These are phyloP conservation scores for Combretum micranthum DNA, from an alignment of 345 rosid species.

Conservation along the genomic window DNA sequence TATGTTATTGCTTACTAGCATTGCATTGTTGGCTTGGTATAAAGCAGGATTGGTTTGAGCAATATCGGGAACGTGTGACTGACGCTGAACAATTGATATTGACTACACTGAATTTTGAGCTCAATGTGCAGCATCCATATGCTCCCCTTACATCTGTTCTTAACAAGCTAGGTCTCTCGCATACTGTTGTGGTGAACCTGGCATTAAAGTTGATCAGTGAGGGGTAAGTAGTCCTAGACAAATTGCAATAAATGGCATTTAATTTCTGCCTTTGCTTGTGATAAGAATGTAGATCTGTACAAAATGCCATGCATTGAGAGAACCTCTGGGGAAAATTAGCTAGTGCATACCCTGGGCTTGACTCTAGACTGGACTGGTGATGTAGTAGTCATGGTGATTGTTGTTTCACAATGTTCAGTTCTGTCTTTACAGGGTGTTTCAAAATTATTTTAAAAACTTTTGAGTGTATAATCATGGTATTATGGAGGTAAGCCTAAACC, in stretches of 20 bases:
- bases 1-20: constrained; percentile 1
- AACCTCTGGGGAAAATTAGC: no score
- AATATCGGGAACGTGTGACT: constrained; percentile 52
- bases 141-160: constrained; percentile 56
- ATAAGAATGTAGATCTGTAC: no score
- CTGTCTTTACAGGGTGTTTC: background rate
- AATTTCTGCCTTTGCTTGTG: no score
- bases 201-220: constrained; percentile 69
- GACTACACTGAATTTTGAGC: constrained; percentile 72
- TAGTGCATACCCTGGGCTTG: no score
- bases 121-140: constrained; percentile 70
- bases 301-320: no score
- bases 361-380: no score
- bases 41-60: constrained; percentile 77
- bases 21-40: constrained; percentile 3
- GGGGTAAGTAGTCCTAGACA: constrained; percentile 44
- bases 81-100: constrained; percentile 79
- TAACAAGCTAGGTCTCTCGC: constrained; percentile 63
- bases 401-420: background rate
- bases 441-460: no score
- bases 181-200: constrained; percentile 54
- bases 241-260: no score
- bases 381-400: no score
- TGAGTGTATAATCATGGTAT: background rate
- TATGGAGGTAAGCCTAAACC: constrained; percentile 1